Percentiles rank a stretch among this genome's conserved stretches.
phyloP scores from a whole-genome alignment of 208 protist genomes.

The Acanthamoeba healyi region DNA sequence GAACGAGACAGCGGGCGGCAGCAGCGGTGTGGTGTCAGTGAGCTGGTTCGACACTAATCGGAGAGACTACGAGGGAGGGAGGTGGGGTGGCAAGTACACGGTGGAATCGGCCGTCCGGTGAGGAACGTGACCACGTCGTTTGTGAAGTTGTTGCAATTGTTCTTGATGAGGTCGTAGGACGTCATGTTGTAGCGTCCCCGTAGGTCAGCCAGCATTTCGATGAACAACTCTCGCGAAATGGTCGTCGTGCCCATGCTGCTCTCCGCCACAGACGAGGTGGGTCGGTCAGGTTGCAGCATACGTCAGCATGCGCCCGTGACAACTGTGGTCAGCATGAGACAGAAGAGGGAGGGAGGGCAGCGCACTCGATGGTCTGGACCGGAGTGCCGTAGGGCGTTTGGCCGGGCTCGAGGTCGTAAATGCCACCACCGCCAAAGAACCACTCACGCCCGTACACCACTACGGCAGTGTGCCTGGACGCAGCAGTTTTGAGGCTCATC shows the following conservation, averaged over 20 bases:
- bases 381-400: slow-evolving; percentile 73
- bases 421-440: slow-evolving; percentile 75
- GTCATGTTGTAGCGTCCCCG: slow-evolving; percentile 63
- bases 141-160: slow-evolving; percentile 78
- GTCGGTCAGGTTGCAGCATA: too few relatives aligned
- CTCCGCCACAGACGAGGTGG: too few relatives aligned
- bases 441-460: slow-evolving; percentile 68
- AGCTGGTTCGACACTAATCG: neutral
- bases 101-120: slow-evolving; percentile 40
- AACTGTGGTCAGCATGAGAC: too few relatives aligned
- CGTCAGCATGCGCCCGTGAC: too few relatives aligned
- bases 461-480: slow-evolving; percentile 66
- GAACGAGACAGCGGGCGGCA: neutral
- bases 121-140: slow-evolving; percentile 71
- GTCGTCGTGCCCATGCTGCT: slow-evolving; percentile 70
- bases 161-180: slow-evolving; percentile 72
- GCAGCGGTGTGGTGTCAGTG: too few relatives aligned
- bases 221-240: slow-evolving; percentile 56
- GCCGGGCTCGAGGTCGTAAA: slow-evolving; percentile 67
- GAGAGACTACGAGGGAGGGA: neutral
- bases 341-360: slow-evolving; percentile 8
- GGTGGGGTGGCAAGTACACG: neutral
- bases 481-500: neutral
- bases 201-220: slow-evolving; percentile 61
- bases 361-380: slow-evolving; percentile 73